Evolutionary conservation across 176 grass and related monocot species (phyloP), one percentile per base, ranked within the genome.

Genomic region (Phyllostachys edulis): DNA sequence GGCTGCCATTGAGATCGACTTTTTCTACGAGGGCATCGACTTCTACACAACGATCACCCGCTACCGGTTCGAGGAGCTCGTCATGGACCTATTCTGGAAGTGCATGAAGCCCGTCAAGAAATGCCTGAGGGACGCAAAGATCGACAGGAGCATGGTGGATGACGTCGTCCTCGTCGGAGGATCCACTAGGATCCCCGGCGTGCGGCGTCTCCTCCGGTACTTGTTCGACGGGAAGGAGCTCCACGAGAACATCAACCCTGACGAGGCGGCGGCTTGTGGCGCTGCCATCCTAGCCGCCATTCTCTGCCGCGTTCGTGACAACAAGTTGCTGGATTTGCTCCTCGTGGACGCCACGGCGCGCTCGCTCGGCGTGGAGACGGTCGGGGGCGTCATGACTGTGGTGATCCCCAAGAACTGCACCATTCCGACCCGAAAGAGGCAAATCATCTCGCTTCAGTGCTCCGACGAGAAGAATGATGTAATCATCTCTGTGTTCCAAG

Each of bases 51-150:
- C 36, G 29, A 87, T 92, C 18, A 90, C 55, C 3, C 88, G 79
- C 12, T 71, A 85, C 7, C 49, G 73, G 18, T 90, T 93, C 26
- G 91, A 90, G 45, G 85, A 85, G 38, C 84, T 93, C 45, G 85
- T 78, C 81, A 68, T 82, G 64, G 88, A 93, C 57, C 76, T 93
- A 4, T 90, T 93, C 71, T 51, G 16, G 42, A 87, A 59, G 70
- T 93, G 91, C 64, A 78, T 85, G 80, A 36, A 14, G 3, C 91
- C 85, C 5, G 56, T 85, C 2, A 79, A 70, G 50, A 93, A 78
- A 59, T 93, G 85, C 51, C 54, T 88, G 16, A 4, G 17, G 29
- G 77, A 74, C 12, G 66, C 88, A 20, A 29, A 52, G 9, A 85
- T 90, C 69, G 70, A 81, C 42, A 90, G 80, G 16, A 57, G 71